Base-by-base conservation (phyloP, 257 asterid species). In the Solanum etuberosum region DNA sequence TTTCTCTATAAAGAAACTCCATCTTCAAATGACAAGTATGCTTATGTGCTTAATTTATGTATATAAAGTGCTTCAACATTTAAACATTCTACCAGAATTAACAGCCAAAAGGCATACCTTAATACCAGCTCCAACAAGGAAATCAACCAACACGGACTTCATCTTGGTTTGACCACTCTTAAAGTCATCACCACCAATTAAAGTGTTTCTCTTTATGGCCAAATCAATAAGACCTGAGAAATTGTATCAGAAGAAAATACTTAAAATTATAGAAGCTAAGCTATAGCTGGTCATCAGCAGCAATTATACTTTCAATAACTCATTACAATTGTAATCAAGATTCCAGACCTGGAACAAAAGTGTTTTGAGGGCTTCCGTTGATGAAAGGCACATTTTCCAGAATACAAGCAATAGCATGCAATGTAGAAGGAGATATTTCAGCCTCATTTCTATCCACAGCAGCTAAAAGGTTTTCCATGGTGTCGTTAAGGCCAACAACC, bases 151-250 rank as follows among this genome's bases (percentile, higher is more conserved):
- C 83, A 94, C 99, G 0, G 99, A 97, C 85, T 97, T 97, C 99
- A 97, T 97, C 92, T 97, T 97, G 29, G 99, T 97, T 84, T 97
- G 99, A 16, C 99, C 99, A 87, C 99, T 97, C 95, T 97, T 97
- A 88, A 97, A 97, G 54, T 97, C 99, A 86, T 97, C 99, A 43
- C 99, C 99, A 83, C 98, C 99, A 12, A 97, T 97, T 92, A 95
- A 93, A 85, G 95, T 90, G 91, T 97, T 97, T 90, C 93, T 91
- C 85, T 90, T 89, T 73, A 95, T 96, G 29, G 99, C 99, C 94
- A 96, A 84, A 80, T 97, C 98, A 88, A 97, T 94, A 83, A 97
- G 90, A 72, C 98, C 99, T 95, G 92, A 23, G 85, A 77, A 67
- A 80, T 80, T 3, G 42, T 29, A 80, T 48, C 68, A 29, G 67